These are phyloP conservation scores for Mycosphaerella sp. DNA, from an alignment of 2,329 filamentous ascomycete genomes.

Conservation along the genomic window DNA sequence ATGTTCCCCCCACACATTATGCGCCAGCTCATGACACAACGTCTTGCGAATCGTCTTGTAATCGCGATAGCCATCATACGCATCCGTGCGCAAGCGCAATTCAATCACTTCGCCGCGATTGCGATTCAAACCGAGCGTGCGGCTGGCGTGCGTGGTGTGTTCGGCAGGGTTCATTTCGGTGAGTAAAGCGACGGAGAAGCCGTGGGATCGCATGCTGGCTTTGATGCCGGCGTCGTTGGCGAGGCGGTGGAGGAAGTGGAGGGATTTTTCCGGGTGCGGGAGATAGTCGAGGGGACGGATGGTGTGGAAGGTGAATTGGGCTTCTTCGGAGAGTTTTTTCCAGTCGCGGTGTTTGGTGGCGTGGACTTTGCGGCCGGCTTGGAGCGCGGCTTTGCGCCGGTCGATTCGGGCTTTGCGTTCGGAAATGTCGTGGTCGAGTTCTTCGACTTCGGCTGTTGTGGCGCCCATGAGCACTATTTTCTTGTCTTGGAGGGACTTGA, in stretches of 20 bases:
- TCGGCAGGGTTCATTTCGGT: slow-evolving; percentile 92
- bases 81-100: slow-evolving; percentile 82
- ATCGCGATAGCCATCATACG: slow-evolving; percentile 86
- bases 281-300: slow-evolving; percentile 72
- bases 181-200: slow-evolving; percentile 75
- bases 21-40: slow-evolving; percentile 88
- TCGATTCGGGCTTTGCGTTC: slow-evolving; percentile 46
- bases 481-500: slow-evolving; percentile 48
- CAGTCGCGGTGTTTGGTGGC: slow-evolving; percentile 37
- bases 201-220: slow-evolving; percentile 73
- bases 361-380: slow-evolving; percentile 36
- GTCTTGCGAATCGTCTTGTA: slow-evolving; percentile 89
- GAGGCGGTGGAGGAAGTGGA: slow-evolving; percentile 67
- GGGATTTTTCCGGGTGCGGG: slow-evolving; percentile 65
- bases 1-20: slow-evolving; percentile 82
- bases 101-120: slow-evolving; percentile 89
- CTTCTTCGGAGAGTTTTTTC: slow-evolving; percentile 51
- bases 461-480: slow-evolving; percentile 62
- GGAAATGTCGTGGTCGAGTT: slow-evolving; percentile 47
- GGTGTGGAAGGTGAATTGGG: slow-evolving; percentile 72
- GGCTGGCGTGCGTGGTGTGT: slow-evolving; percentile 75
- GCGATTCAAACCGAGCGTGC: slow-evolving; percentile 78
- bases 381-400: slow-evolving; percentile 36
- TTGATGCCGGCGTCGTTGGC: slow-evolving; percentile 80
- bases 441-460: slow-evolving; percentile 53